Evolutionary conservation across 495 filamentous ascomycete genomes (phyloP).

Genomic region (Halenospora varia): DNA sequence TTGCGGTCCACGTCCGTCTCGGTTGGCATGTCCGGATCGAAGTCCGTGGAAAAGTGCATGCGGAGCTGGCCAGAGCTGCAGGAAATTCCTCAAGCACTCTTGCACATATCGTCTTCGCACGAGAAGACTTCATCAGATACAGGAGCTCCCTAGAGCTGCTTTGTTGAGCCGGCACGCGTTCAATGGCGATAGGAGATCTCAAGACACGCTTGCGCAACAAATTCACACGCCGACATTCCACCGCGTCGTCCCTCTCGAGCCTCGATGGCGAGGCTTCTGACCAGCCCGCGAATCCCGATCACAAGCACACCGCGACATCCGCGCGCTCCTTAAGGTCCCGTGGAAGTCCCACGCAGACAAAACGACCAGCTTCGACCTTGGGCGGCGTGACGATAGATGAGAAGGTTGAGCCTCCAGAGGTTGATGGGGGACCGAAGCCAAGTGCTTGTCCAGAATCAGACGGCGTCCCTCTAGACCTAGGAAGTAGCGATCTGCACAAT

Average conservation of each 20-base stretch:
- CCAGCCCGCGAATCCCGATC: background rate
- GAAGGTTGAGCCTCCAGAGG: background rate
- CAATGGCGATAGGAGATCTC: conserved; percentile 41
- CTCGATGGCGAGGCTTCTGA: conserved; percentile 5
- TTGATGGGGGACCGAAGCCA: background rate
- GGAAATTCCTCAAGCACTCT: background rate
- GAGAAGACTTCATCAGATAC: background rate
- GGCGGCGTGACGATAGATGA: conserved; percentile 1
- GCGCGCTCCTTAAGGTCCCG: conserved; percentile 2
- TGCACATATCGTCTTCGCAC: background rate
- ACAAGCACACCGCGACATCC: conserved; percentile 1
- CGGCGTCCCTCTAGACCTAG: conserved; percentile 4
- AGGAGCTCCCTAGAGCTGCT: background rate
- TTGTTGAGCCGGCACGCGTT: background rate
- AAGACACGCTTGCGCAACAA: conserved; percentile 43
- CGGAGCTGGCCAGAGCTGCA: background rate
- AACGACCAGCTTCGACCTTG: background rate
- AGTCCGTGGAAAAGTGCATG: background rate
- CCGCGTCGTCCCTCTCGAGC: conserved; percentile 31
- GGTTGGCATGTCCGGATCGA: background rate
- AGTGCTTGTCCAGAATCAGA: background rate
- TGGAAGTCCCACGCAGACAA: background rate
- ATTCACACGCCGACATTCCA: conserved; percentile 41
- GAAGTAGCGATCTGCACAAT: background rate
- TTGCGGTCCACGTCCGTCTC: background rate